Base-by-base conservation (phyloP, 1,284 basidiomycete species). In the Erythrobasidium hasegawianum region DNA sequence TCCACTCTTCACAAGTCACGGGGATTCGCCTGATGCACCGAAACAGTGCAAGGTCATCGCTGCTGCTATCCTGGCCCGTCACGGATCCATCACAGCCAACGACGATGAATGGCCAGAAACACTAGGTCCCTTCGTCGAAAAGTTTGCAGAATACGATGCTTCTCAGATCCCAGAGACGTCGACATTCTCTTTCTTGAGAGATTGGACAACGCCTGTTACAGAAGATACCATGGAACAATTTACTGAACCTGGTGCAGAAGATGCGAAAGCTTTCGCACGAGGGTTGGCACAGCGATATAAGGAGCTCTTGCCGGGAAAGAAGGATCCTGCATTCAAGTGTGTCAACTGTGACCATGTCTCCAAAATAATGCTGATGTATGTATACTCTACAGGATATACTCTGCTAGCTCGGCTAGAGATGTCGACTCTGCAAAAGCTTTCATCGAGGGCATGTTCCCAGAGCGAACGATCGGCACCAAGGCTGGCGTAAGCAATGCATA, bases 141-240 rank as follows among this genome's bases (percentile, higher is more conserved):
- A 78, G 68, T 73, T 80, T 27, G 59, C 65, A 10, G 70, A 71
- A 40, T 70, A 73, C 54, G 56, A 71, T 7, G 64, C 61, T 18
- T 60, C 67, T 22, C 55, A 64, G 22, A 60, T 45, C 40, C 62
- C 56, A 54, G n/a, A 52, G 13, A 52, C 59, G 22, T 47, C 43
- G 4, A 70, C 73, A 2, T 77, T 79, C 73, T 57, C 61, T 9
- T 81, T 80, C 69, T 71, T 81, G 49, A 70, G 68, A 43, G 60
- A 73, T 8, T 80, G 79, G 78, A 52, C 76, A 60, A 75, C 72
- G n/a, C 76, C 76, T 0, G 76, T 81, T 11, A 85, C 86, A 80
- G 81, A 88, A 60, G 80, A 81, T 43, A 90, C 88, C 74, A 81
- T 95, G 49, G 88, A 94, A 70, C 84, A 86, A 9, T 78, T 95